Conservation (phyloP, 176 grass and related monocot species). For the Cenchrus purpureus region DNA sequence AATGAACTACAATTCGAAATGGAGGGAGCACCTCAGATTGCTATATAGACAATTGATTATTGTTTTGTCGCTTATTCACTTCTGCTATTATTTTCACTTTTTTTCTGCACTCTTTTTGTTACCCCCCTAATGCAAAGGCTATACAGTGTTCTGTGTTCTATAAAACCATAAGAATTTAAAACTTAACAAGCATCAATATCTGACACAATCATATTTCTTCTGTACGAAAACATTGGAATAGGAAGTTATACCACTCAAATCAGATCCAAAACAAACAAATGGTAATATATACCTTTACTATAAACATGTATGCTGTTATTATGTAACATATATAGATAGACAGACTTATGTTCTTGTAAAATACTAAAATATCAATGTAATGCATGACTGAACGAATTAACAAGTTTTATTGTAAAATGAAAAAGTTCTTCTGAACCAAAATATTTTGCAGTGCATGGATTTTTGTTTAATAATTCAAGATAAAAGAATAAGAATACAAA, state of each 20-base stretch:
- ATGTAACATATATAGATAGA: background rate
- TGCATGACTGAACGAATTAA: background rate
- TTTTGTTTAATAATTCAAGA: constrained; percentile 12
- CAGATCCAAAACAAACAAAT: background rate
- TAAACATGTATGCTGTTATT: constrained; percentile 24
- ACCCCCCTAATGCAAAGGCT: background rate
- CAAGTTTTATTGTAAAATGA: constrained; percentile 9
- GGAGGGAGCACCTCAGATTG: background rate
- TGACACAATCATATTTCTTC: constrained; percentile 20
- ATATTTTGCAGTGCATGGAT: background rate
- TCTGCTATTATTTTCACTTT: background rate
- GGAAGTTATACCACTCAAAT: background rate
- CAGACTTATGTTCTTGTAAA: background rate
- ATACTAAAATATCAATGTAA: background rate
- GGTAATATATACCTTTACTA: constrained; percentile 1
- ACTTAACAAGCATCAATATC: no score
- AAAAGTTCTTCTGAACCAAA: constrained; percentile 9
- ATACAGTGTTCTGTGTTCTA: no score
- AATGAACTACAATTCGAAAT: no score
- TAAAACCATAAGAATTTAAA: no score
- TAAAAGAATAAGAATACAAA: background rate
- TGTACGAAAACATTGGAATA: background rate
- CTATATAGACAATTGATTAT: background rate
- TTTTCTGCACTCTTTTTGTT: background rate
- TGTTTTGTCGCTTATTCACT: background rate